These are phyloP conservation scores for Penicillium riverlandense DNA, from an alignment of 495 filamentous ascomycete genomes.

Conservation along the genomic window DNA sequence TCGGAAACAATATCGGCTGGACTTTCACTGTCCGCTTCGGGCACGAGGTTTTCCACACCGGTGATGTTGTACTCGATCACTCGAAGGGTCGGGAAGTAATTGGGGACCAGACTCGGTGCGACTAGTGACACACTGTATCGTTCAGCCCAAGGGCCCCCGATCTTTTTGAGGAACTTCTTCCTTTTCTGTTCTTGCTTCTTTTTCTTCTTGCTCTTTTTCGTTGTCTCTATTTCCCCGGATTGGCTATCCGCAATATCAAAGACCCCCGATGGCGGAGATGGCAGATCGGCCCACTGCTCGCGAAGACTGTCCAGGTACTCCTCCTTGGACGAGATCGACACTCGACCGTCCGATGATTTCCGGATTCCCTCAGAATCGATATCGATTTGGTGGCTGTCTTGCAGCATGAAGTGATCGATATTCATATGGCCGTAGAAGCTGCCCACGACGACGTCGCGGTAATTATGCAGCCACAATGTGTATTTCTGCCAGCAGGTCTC, in stretches of 20 bases:
- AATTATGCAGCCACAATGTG: slow-evolving; percentile 80
- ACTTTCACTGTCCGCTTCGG: too few species aligned
- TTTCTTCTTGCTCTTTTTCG: slow-evolving; percentile 30
- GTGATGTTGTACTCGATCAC: slow-evolving; percentile 92
- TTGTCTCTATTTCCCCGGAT: slow-evolving; percentile 9
- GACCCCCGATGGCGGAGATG: slow-evolving; percentile 40
- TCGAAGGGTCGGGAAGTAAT: slow-evolving; percentile 82
- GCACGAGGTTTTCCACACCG: slow-evolving; percentile 49
- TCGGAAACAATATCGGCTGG: background rate
- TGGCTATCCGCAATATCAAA: slow-evolving; percentile 7
- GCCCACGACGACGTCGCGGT: slow-evolving; percentile 78
- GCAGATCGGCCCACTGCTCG: slow-evolving; percentile 67
- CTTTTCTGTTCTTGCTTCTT: slow-evolving; percentile 43
- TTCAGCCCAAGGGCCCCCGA: slow-evolving; percentile 76
- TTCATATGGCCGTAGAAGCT: slow-evolving; percentile 95
- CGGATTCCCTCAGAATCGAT: slow-evolving; percentile 14
- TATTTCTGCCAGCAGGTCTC: slow-evolving; percentile 98
- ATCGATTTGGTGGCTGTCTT: slow-evolving; percentile 74
- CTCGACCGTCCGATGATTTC: slow-evolving; percentile 11
- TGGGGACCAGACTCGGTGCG: slow-evolving; percentile 81
- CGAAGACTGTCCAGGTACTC: slow-evolving; percentile 79
- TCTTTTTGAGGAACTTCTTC: slow-evolving; percentile 52
- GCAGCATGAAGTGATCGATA: slow-evolving; percentile 92
- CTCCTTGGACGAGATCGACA: slow-evolving; percentile 56
- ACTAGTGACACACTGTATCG: slow-evolving; percentile 76